Percentiles rank a stretch among this genome's conserved stretches.
phyloP scores from a whole-genome alignment of 1,284 basidiomycete species.

The Cryptococcus deneoformans region DNA sequence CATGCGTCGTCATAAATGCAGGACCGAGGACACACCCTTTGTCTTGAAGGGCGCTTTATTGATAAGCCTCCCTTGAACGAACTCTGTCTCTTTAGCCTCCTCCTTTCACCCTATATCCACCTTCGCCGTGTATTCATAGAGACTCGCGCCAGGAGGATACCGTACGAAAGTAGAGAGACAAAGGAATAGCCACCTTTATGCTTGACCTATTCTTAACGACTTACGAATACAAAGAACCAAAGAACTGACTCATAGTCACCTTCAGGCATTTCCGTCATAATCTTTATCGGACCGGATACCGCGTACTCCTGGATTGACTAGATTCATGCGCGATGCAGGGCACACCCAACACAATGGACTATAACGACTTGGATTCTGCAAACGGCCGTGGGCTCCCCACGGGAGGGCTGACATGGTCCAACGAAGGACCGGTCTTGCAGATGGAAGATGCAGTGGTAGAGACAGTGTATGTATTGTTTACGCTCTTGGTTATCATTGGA shows the following conservation, averaged over 20 bases:
- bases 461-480: constrained; percentile 35
- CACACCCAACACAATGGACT: constrained; percentile 8
- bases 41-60: too few species aligned
- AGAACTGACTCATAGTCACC: neutral
- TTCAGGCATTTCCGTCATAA: neutral
- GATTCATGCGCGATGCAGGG: neutral
- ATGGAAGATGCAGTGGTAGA: constrained; percentile 46
- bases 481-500: neutral
- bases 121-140: too few species aligned
- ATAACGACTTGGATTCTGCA: constrained; percentile 3
- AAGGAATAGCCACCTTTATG: too few species aligned
- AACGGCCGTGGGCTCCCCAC: constrained; percentile 2
- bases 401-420: constrained; percentile 18
- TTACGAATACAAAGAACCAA: too few species aligned
- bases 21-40: too few species aligned
- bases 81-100: too few species aligned
- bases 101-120: too few species aligned
- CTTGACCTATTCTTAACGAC: too few species aligned
- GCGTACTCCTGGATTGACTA: neutral
- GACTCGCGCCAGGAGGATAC: too few species aligned
- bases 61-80: too few species aligned
- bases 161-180: too few species aligned
- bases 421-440: constrained; percentile 29
- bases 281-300: neutral
- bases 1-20: too few species aligned